A percentile compares a stretch with the other conserved stretches of the same genome.
phyloP scores from a whole-genome alignment of 495 filamentous ascomycete species.

The Aspergillus nanangensis region DNA sequence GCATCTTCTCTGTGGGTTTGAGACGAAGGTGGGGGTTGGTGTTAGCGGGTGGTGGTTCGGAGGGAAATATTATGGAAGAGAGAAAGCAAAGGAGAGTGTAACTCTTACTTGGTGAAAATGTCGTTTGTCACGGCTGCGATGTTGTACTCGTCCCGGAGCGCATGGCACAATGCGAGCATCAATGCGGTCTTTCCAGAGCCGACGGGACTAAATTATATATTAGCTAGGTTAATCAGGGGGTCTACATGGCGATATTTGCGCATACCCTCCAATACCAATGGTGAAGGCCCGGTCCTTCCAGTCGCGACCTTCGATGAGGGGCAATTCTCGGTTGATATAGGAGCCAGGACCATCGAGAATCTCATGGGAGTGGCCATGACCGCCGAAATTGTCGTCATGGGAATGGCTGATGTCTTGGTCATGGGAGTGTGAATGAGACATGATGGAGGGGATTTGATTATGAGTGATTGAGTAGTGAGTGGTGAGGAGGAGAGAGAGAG shows the following conservation, averaged over 20 bases:
- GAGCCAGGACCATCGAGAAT: constrained; percentile 93
- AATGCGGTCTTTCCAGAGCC: constrained; percentile 96
- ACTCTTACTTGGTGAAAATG: constrained; percentile 76
- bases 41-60: background rate
- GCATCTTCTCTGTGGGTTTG: constrained; percentile 70
- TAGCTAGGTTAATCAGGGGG: background rate
- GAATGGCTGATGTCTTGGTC: constrained; percentile 48
- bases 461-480: background rate
- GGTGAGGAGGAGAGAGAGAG: background rate
- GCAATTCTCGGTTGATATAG: constrained; percentile 88
- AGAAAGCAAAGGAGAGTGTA: background rate
- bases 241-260: constrained; percentile 6
- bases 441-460: constrained; percentile 8
- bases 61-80: too few species aligned
- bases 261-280: constrained; percentile 92
- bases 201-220: constrained; percentile 62
- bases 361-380: constrained; percentile 94
- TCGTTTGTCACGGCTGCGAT: constrained; percentile 98
- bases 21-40: background rate
- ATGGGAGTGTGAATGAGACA: constrained; percentile 56
- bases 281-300: constrained; percentile 94
- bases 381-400: constrained; percentile 63
- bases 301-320: constrained; percentile 78
- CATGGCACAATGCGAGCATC: constrained; percentile 83
- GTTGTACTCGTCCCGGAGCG: constrained; percentile 70